Evolutionary conservation across 768 basidiomycete genomes (phyloP), one percentile per base, ranked within the genome.

Genomic region (Kwoniella shandongensis): DNA sequence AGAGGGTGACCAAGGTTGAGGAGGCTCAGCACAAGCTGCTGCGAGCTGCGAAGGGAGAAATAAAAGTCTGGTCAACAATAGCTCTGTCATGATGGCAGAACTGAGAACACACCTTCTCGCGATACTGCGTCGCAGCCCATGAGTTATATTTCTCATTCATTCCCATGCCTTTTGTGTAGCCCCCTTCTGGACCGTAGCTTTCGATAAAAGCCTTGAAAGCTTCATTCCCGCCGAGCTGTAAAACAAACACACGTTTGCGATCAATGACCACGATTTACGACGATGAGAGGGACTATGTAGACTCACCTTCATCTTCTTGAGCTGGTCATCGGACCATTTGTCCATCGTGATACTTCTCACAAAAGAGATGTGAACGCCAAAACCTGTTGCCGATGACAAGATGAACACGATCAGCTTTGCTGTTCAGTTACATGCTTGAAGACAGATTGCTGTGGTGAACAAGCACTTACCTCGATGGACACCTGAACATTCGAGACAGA

Each of bases 271-370:
- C 6, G 6, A n/a, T 4, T 15, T 20, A 41, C 4, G 39, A 17
- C 6, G 6, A 36, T 35, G 44, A 26, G 4, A 8, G 6, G 32
- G 20, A 7, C 18, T 38, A 23, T 22, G 13, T 25, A 30, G 38
- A 73, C 79, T 49, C 46, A 91, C 91, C 85, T 88, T 86, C 91
- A 99, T 97, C 62, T 79, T 78, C 42, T 74, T 69, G 36, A 79
- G 57, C 77, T 96, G 91, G 57, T 93, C 90, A 35, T 85, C 83
- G 63, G 88, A 86, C 91, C 92, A 96, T 63, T 91, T 88, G 78
- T 96, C 93, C 93, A 96, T 97, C 51, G 91, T 91, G 62, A 92
- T 84, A 39, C 89, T 91, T 73, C 92, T 83, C 53, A 94, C 89
- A 77, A 92, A 94, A 15, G 69, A 74, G 74, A 97, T 84, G 77